Conservation (phyloP, 371 early-diverging fungal species). For the Thermomucor indicae-seudaticae region DNA sequence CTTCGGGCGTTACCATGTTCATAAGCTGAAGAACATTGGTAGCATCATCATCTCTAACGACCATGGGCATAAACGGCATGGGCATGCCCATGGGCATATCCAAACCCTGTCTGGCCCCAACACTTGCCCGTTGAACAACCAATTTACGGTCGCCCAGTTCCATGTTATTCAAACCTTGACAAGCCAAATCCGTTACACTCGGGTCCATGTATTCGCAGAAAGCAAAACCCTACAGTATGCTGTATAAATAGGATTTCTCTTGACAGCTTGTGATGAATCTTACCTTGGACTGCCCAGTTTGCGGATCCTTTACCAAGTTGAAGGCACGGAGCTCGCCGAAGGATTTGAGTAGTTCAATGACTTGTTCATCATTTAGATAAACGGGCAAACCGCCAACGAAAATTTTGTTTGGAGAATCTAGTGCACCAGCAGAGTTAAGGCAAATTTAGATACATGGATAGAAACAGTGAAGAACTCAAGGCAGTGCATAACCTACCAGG, state of each 20-base stretch:
- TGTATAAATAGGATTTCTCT: neutral
- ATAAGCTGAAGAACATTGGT: conserved; percentile 82
- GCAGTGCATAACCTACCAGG: conserved; percentile 28
- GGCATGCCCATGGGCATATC: conserved; percentile 5
- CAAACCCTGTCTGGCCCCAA: conserved; percentile 62
- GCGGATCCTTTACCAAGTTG: conserved; percentile 85
- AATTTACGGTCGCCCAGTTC: conserved; percentile 91
- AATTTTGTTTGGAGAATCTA: conserved; percentile 90
- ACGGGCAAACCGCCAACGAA: conserved; percentile 92
- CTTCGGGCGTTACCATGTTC: conserved; percentile 93
- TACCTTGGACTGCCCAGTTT: conserved; percentile 81
- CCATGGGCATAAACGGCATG: conserved; percentile 9
- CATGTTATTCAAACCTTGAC: conserved; percentile 93
- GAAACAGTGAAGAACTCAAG: conserved; percentile 54
- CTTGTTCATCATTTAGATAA: conserved; percentile 90
- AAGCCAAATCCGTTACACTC: conserved; percentile 86
- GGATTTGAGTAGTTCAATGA: conserved; percentile 85
- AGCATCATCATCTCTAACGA: conserved; percentile 57
- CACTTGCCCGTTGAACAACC: conserved; percentile 93
- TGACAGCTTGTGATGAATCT: neutral
- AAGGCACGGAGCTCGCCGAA: conserved; percentile 94
- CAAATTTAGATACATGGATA: neutral
- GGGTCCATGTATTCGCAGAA: conserved; percentile 95
- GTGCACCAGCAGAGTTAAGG: conserved; percentile 56
- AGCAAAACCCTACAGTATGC: conserved; percentile 81